Evolutionary conservation across 805 yeast species (phyloP).

Genomic region (Starmerella kuoi): DNA sequence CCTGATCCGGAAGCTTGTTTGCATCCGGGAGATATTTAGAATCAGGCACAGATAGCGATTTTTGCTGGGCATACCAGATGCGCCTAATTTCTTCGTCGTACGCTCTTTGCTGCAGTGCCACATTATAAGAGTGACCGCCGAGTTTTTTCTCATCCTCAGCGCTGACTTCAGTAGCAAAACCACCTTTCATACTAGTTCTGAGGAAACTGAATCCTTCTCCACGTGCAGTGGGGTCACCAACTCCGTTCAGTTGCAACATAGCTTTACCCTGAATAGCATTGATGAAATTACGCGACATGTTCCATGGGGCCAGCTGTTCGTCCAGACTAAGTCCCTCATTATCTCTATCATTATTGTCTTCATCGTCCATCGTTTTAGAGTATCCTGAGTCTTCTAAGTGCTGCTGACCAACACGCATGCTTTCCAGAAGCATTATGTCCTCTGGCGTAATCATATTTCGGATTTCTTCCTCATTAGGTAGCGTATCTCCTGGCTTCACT

Average conservation of each 20-base stretch:
- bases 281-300: conserved; percentile 76
- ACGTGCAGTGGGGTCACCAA: conserved; percentile 87
- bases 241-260: conserved; percentile 88
- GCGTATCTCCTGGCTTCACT: conserved; percentile 49
- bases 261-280: conserved; percentile 94
- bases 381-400: conserved; percentile 66
- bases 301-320: conserved; percentile 90
- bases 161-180: conserved; percentile 40
- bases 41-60: conserved; percentile 39
- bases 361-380: conserved; percentile 34
- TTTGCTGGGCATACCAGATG: conserved; percentile 80
- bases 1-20: conserved; percentile 20
- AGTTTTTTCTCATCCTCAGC: conserved; percentile 28
- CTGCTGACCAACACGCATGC: conserved; percentile 92
- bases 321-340: conserved; percentile 44
- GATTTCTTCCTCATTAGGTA: conserved; percentile 66
- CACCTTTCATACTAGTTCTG: conserved; percentile 90
- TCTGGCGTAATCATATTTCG: conserved; percentile 84
- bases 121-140: conserved; percentile 63
- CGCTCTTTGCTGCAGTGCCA: conserved; percentile 75
- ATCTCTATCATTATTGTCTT: conserved; percentile 23
- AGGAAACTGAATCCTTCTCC: conserved; percentile 82
- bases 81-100: conserved; percentile 81
- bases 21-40: conserved; percentile 27
- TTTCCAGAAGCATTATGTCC: conserved; percentile 72